phyloP scores from a whole-genome alignment of 805 yeast genomes.

The Nakazawaea anatomiae region DNA sequence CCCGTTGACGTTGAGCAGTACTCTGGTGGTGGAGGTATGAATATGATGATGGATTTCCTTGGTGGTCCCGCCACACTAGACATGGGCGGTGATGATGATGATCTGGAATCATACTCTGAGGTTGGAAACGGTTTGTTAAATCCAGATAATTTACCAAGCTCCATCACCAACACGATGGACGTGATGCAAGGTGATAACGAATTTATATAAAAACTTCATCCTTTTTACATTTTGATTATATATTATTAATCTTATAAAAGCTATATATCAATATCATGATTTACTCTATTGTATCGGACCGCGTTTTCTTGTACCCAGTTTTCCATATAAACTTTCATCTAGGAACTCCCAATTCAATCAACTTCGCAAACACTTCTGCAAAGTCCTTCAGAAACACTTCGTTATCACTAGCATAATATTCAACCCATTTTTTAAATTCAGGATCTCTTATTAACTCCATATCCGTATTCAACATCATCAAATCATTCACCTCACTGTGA shows the following conservation, averaged over 20 bases:
- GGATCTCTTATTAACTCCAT: slow-evolving; percentile 61
- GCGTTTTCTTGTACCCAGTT: too few relatives aligned
- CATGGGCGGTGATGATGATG: slow-evolving; percentile 31
- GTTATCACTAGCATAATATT: slow-evolving; percentile 62
- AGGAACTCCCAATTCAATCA: slow-evolving; percentile 42
- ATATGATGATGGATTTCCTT: slow-evolving; percentile 82
- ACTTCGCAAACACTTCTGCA: slow-evolving; percentile 58
- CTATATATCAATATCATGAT: too few relatives aligned
- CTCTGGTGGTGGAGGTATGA: slow-evolving; percentile 89
- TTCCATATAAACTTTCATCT: slow-evolving; percentile 11
- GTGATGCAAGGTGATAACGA: slow-evolving; percentile 44
- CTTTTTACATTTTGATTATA: slow-evolving; percentile 22
- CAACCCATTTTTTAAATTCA: slow-evolving; percentile 53
- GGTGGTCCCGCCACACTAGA: slow-evolving; percentile 51
- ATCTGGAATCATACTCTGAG: slow-evolving; percentile 36
- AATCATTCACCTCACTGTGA: slow-evolving; percentile 27
- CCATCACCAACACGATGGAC: slow-evolving; percentile 43
- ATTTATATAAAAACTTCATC: slow-evolving; percentile 23
- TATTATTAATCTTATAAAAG: neutral
- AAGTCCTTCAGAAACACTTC: slow-evolving; percentile 58
- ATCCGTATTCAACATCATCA: slow-evolving; percentile 89
- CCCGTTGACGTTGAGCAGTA: slow-evolving; percentile 91
- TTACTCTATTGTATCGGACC: too few relatives aligned
- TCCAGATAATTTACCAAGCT: slow-evolving; percentile 52
- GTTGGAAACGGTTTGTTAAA: slow-evolving; percentile 35